Conservation (phyloP, 1,284 basidiomycete genomes). For the Rhodotorula mucilaginosa region DNA sequence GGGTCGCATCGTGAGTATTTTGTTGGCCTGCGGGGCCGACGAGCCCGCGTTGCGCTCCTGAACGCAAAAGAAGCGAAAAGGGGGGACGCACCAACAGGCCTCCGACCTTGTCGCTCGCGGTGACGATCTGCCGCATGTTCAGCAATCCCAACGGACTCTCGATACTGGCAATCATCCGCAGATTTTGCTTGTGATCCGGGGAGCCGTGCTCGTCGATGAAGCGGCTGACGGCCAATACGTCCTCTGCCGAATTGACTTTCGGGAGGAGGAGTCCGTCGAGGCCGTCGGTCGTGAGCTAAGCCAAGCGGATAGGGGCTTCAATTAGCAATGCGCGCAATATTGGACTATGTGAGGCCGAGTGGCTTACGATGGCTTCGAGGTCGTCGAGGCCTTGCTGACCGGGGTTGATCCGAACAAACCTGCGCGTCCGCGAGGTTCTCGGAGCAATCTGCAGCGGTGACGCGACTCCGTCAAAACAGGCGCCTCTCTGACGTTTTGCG, state of each 20-base stretch:
- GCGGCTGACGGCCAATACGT: constrained; percentile 29
- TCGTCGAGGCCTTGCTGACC: constrained; percentile 70
- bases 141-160: constrained; percentile 40
- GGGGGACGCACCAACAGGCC: constrained; percentile 25
- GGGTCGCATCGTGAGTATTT: no score
- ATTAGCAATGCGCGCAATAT: background rate
- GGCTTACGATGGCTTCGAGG: constrained; percentile 62
- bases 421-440: constrained; percentile 1
- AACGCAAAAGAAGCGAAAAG: background rate
- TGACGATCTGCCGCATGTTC: constrained; percentile 36
- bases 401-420: constrained; percentile 67
- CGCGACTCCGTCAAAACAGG: background rate
- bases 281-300: constrained; percentile 6
- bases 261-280: constrained; percentile 41
- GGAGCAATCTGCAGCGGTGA: background rate
- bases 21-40: background rate
- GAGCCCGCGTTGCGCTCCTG: background rate
- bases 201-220: constrained; percentile 11
- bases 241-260: constrained; percentile 38
- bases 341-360: no score
- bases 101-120: constrained; percentile 7
- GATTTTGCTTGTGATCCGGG: background rate
- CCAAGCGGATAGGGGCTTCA: no score
- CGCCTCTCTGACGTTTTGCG: no score
- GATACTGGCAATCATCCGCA: constrained; percentile 36